Evolutionary conservation across 176 grass and related monocot species (phyloP).

Genomic region (Poa annua): DNA sequence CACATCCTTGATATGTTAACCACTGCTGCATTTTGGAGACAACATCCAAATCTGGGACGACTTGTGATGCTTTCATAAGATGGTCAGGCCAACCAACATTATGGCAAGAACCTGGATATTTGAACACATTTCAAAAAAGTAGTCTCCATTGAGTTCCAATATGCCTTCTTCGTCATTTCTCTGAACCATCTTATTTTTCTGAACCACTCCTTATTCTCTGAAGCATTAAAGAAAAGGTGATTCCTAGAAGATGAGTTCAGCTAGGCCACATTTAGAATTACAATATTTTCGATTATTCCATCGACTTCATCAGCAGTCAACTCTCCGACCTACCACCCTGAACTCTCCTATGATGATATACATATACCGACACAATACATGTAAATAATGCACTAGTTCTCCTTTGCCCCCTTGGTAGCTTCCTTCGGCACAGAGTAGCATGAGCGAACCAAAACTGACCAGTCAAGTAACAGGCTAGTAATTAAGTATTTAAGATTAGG

Average conservation of each 20-base stretch:
- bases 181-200: constrained; percentile 1
- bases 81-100: neutral
- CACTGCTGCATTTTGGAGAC: neutral
- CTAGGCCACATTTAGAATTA: neutral
- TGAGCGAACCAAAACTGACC: neutral
- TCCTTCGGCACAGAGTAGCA: neutral
- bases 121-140: constrained; percentile 26
- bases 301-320: neutral
- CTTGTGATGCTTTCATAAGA: neutral
- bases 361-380: neutral
- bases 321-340: constrained; percentile 2
- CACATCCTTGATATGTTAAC: neutral
- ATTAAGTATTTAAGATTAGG: neutral
- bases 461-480: constrained; percentile 2
- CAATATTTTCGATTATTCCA: neutral
- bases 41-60: neutral
- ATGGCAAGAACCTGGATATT: constrained; percentile 13
- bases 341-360: neutral
- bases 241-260: constrained; percentile 4
- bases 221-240: neutral
- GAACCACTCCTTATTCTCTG: neutral
- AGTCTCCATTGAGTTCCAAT: constrained; percentile 1
- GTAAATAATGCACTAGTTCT: neutral
- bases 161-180: neutral
- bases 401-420: neutral